These are phyloP conservation scores for Gossypioides kirkii DNA, from an alignment of 345 rosid species.

Conservation along the genomic window DNA sequence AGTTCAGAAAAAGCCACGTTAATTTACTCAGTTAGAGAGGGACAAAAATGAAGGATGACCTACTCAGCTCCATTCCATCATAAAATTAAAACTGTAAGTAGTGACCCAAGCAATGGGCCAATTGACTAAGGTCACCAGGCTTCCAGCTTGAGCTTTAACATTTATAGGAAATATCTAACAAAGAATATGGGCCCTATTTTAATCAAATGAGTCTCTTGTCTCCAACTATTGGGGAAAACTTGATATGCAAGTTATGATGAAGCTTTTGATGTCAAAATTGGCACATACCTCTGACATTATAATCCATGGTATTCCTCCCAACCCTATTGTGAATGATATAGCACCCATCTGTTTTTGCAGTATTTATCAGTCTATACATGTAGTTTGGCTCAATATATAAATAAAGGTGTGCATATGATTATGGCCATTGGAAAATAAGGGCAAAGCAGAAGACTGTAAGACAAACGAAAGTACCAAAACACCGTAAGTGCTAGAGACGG, in stretches of 20 bases:
- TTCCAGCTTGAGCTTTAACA: constrained; percentile 47
- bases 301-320: no score
- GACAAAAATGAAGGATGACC: constrained; percentile 17
- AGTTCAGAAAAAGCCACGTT: no score
- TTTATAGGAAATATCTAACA: no score
- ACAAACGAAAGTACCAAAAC: constrained; percentile 3
- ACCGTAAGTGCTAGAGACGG: constrained; percentile 25
- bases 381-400: not conserved
- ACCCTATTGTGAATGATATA: constrained; percentile 30
- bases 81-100: constrained; percentile 37
- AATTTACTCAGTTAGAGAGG: no score
- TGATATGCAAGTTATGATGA: no score
- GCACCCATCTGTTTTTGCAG: no score
- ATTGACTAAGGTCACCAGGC: constrained; percentile 31
- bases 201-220: no score
- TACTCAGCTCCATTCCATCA: constrained; percentile 43
- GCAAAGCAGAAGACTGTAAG: not conserved
- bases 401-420: not conserved
- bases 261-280: no score
- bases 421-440: not conserved
- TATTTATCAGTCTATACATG: no score
- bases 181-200: no score
- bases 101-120: constrained; percentile 39
- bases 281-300: no score
- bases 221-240: no score